Evolutionary conservation across 1,284 basidiomycete species (phyloP).

Genomic region (Neonothopanus nambi): DNA sequence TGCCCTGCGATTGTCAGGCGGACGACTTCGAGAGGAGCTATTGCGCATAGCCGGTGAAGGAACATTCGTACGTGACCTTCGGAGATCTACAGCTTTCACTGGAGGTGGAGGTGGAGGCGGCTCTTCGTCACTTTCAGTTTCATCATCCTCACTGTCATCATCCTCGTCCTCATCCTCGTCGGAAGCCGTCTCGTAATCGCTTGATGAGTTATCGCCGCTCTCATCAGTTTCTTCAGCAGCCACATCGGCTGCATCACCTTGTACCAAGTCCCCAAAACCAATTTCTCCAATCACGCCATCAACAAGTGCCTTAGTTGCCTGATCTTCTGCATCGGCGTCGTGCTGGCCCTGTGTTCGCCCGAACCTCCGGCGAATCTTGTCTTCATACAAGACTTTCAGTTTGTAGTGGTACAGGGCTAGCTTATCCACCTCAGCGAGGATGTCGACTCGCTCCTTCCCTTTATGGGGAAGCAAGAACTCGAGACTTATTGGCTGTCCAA

Average conservation of each 20-base stretch:
- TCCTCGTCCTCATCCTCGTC: constrained; percentile 33
- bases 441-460: constrained; percentile 70
- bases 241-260: constrained; percentile 77
- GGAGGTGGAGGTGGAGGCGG: constrained; percentile 12
- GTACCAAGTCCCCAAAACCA: constrained; percentile 75
- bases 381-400: constrained; percentile 88
- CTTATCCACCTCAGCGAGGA: constrained; percentile 84
- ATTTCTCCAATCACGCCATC: constrained; percentile 79
- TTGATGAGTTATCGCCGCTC: constrained; percentile 40
- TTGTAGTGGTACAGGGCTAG: constrained; percentile 90
- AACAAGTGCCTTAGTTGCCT: constrained; percentile 78
- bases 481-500: constrained; percentile 73
- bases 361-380: constrained; percentile 82
- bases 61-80: constrained; percentile 9
- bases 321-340: constrained; percentile 68
- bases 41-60: constrained; percentile 7
- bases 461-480: constrained; percentile 86
- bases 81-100: not conserved
- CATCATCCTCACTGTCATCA: constrained; percentile 27
- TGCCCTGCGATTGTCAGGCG: constrained; percentile 14
- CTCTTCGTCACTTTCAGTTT: constrained; percentile 32
- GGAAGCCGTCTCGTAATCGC: constrained; percentile 39
- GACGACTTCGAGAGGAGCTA: constrained; percentile 16
- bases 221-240: constrained; percentile 77
- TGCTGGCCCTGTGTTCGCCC: constrained; percentile 51